Conservation (phyloP, 1,139 yeast genomes). For the Debaryomycetaceae sp. region DNA sequence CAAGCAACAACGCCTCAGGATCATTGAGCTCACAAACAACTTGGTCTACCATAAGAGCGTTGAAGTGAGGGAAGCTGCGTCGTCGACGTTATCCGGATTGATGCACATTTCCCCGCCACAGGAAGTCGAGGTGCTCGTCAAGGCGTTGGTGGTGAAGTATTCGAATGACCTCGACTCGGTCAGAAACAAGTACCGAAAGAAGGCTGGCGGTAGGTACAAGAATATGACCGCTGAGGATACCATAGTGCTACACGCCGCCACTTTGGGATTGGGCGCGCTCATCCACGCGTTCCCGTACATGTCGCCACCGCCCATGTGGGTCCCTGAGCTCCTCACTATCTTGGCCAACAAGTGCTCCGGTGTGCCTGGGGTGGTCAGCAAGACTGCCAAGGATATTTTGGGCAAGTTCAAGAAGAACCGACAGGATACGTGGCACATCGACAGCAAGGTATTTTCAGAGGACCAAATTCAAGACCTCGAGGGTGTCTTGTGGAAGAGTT, state of each 20-base stretch:
- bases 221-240: constrained; percentile 36
- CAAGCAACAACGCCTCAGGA: constrained; percentile 40
- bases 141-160: constrained; percentile 20
- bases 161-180: constrained; percentile 26
- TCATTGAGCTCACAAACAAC: constrained; percentile 51
- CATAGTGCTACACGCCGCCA: constrained; percentile 73
- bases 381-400: constrained; percentile 76
- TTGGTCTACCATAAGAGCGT: constrained; percentile 61
- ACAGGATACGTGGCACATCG: constrained; percentile 96
- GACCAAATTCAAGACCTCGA: constrained; percentile 88
- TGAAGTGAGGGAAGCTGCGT: constrained; percentile 75
- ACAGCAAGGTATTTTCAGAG: constrained; percentile 67
- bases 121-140: constrained; percentile 41
- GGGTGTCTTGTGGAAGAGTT: constrained; percentile 91
- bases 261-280: constrained; percentile 83
- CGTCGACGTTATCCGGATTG: constrained; percentile 74
- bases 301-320: constrained; percentile 92
- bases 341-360: constrained; percentile 69
- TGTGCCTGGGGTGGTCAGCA: constrained; percentile 74
- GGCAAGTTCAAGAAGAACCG: constrained; percentile 88
- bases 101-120: constrained; percentile 69
- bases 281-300: constrained; percentile 87
- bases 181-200: constrained; percentile 28
- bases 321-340: constrained; percentile 67
- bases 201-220: constrained; percentile 19